Evolutionary conservation across 768 basidiomycete species (phyloP).

Genomic region (Stropharia rugosoannulata): DNA sequence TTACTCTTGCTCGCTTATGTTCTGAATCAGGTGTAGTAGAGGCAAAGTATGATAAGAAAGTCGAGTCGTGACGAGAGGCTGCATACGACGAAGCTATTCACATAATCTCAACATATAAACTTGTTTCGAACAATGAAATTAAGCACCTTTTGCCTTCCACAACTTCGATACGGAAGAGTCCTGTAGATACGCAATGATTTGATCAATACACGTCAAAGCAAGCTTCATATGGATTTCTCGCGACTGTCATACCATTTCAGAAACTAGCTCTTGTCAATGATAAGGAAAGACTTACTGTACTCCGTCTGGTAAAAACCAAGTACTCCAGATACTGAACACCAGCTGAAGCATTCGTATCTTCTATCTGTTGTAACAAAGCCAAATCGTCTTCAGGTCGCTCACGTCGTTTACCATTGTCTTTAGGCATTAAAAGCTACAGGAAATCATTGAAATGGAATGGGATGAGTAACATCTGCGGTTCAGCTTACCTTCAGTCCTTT

Average conservation of each 20-base stretch:
- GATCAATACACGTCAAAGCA: conserved; percentile 52
- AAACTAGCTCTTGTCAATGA: background rate
- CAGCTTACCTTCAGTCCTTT: conserved; percentile 64
- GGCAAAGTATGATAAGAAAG: conserved; percentile 75
- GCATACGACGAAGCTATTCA: conserved; percentile 52
- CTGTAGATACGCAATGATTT: conserved; percentile 47
- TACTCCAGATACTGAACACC: conserved; percentile 79
- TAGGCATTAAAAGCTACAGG: conserved; percentile 58
- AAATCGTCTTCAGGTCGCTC: conserved; percentile 64
- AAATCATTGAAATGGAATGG: background rate
- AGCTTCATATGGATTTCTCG: conserved; percentile 65
- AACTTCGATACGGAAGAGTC: conserved; percentile 55
- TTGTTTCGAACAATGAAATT: background rate
- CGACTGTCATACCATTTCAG: conserved; percentile 37
- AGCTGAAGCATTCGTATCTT: conserved; percentile 54
- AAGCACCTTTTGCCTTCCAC: conserved; percentile 70
- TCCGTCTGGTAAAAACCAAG: conserved; percentile 69
- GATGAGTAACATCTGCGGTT: background rate
- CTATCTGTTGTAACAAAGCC: conserved; percentile 53
- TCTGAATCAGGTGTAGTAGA: conserved; percentile 82
- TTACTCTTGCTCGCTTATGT: conserved; percentile 71
- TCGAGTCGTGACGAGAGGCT: conserved; percentile 35
- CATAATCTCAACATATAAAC: conserved; percentile 1
- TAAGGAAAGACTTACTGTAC: conserved; percentile 39
- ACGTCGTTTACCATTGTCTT: conserved; percentile 53